Percentiles rank a stretch among this genome's conserved stretches.
These are phyloP conservation scores for Fusarium nygamai DNA, from an alignment of 2,329 filamentous ascomycete species.

Conservation along the genomic window DNA sequence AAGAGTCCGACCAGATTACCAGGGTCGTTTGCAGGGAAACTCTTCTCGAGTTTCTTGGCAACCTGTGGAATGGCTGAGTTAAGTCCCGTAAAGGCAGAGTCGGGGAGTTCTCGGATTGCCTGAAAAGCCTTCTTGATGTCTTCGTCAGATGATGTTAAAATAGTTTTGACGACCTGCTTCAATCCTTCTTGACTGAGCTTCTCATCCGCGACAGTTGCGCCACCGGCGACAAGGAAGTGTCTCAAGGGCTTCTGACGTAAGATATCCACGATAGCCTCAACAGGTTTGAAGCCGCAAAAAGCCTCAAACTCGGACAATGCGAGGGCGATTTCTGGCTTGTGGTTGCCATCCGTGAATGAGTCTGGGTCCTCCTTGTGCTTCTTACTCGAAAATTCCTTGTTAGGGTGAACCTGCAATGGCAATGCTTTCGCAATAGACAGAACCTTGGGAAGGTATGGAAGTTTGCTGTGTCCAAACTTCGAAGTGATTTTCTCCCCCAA, in stretches of 20 bases:
- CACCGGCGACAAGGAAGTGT: conserved; percentile 32
- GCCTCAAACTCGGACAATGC: conserved; percentile 78
- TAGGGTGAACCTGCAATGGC: conserved; percentile 78
- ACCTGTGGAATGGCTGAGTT: conserved; percentile 71
- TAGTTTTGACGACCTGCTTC: conserved; percentile 63
- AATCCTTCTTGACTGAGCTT: conserved; percentile 60
- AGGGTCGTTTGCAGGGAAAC: conserved; percentile 72
- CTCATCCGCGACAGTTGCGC: conserved; percentile 31
- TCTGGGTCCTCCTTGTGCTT: conserved; percentile 72
- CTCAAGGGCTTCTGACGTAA: conserved; percentile 57
- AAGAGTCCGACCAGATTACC: conserved; percentile 75
- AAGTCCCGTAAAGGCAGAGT: conserved; percentile 56
- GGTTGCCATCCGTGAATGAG: conserved; percentile 76
- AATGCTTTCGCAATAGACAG: conserved; percentile 80
- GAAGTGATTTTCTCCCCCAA: conserved; percentile 70
- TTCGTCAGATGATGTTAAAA: conserved; percentile 61
- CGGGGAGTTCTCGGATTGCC: conserved; percentile 49
- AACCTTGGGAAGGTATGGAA: conserved; percentile 80
- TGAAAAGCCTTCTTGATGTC: conserved; percentile 37
- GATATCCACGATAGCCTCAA: conserved; percentile 66
- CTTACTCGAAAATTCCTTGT: conserved; percentile 71
- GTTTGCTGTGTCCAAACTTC: conserved; percentile 67
- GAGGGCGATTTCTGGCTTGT: conserved; percentile 83
- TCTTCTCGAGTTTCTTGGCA: conserved; percentile 69
- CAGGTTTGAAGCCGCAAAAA: conserved; percentile 78